Conservation (phyloP, 306 rosid species). For the Hippophae gyantsensis region DNA sequence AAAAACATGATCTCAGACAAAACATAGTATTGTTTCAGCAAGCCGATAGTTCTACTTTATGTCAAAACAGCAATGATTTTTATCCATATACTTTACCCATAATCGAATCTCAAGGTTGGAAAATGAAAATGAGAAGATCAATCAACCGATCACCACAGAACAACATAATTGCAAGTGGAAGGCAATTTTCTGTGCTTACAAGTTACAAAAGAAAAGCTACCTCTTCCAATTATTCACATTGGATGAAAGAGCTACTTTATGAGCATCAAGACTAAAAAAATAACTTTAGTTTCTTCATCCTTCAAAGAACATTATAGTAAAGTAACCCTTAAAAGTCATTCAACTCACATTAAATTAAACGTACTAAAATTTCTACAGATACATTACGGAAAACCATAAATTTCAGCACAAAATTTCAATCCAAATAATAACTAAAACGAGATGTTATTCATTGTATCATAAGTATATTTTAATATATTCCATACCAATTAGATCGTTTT, state of each 20-base stretch:
- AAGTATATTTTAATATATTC: too few species aligned
- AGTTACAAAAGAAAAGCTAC: not conserved
- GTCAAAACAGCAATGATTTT: not conserved
- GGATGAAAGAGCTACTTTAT: not conserved
- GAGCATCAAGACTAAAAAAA: constrained; percentile 2
- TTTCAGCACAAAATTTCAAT: not conserved
- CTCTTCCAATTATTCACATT: not conserved
- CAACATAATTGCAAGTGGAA: not conserved
- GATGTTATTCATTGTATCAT: too few species aligned
- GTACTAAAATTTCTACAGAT: too few species aligned
- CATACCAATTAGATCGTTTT: too few species aligned
- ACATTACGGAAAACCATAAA: not conserved
- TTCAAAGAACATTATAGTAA: not conserved
- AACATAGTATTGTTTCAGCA: constrained; percentile 7
- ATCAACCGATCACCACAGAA: constrained; percentile 1
- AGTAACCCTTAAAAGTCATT: not conserved
- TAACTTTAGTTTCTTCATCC: not conserved
- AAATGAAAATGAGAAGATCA: constrained; percentile 16
- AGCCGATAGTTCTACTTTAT: not conserved
- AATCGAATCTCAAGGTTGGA: not conserved
- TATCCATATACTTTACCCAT: not conserved
- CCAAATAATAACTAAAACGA: too few species aligned
- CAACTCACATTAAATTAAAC: too few species aligned
- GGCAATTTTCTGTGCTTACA: not conserved
- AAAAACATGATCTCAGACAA: constrained; percentile 12